Evolutionary conservation across 1,139 yeast genomes (phyloP).

Genomic region (Sugiyamaella castrensis): DNA sequence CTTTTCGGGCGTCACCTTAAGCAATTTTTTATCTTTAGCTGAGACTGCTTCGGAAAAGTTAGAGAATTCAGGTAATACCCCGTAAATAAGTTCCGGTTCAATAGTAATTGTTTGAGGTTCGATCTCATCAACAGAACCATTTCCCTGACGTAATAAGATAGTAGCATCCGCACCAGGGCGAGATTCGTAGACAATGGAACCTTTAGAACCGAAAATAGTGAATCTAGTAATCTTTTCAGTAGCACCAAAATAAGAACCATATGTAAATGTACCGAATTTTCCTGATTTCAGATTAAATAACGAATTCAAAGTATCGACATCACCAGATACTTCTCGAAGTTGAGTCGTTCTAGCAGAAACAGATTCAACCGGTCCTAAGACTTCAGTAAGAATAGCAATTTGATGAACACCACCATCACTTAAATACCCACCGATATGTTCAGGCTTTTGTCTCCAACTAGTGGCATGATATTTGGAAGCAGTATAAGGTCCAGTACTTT

Average conservation of each 20-base stretch:
- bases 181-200: conserved; percentile 65
- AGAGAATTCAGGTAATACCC: conserved; percentile 65
- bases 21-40: conserved; percentile 57
- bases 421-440: conserved; percentile 86
- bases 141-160: conserved; percentile 44
- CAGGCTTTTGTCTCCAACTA: conserved; percentile 80
- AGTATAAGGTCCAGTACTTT: conserved; percentile 77
- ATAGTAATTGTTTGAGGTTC: conserved; percentile 48
- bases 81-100: conserved; percentile 50
- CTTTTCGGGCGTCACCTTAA: conserved; percentile 61
- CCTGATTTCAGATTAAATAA: conserved; percentile 61
- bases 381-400: conserved; percentile 75
- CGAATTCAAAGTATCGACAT: conserved; percentile 75
- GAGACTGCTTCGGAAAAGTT: conserved; percentile 70
- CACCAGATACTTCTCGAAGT: conserved; percentile 70
- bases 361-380: conserved; percentile 69
- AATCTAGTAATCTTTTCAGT: conserved; percentile 64
- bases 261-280: conserved; percentile 81
- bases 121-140: conserved; percentile 46
- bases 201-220: conserved; percentile 72
- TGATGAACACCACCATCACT: conserved; percentile 97
- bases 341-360: conserved; percentile 75
- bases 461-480: conserved; percentile 57
- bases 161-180: conserved; percentile 51
- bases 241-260: conserved; percentile 89